phyloP scores from a whole-genome alignment of 1,139 yeast genomes.

The Sugiyamaella novakii region DNA sequence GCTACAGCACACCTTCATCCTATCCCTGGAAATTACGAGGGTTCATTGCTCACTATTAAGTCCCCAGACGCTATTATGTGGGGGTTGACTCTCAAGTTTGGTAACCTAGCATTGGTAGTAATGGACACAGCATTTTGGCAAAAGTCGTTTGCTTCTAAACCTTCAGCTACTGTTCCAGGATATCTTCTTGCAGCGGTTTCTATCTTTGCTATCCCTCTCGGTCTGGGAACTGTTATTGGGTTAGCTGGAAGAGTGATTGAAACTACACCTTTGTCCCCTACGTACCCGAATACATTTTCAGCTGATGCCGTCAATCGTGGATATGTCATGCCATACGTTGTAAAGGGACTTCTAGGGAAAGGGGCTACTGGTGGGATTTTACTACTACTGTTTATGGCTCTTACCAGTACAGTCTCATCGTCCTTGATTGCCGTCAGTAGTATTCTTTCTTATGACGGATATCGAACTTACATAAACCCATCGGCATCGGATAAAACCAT shows the following conservation, averaged over 20 bases:
- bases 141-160: slow-evolving; percentile 81
- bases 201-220: slow-evolving; percentile 86
- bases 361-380: slow-evolving; percentile 82
- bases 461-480: slow-evolving; percentile 74
- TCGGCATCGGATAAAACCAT: slow-evolving; percentile 69
- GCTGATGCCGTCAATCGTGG: slow-evolving; percentile 73
- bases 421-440: slow-evolving; percentile 84
- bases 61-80: slow-evolving; percentile 53
- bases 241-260: slow-evolving; percentile 74
- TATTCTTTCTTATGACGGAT: slow-evolving; percentile 77
- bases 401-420: slow-evolving; percentile 59
- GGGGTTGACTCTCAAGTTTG: slow-evolving; percentile 72
- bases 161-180: slow-evolving; percentile 82
- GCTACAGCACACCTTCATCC: slow-evolving; percentile 56
- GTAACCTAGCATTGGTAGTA: slow-evolving; percentile 85
- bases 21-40: slow-evolving; percentile 65
- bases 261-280: slow-evolving; percentile 48
- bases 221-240: slow-evolving; percentile 79
- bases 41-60: slow-evolving; percentile 61
- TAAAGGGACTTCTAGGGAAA: slow-evolving; percentile 75
- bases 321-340: slow-evolving; percentile 78
- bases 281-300: slow-evolving; percentile 64
- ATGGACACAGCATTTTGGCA: slow-evolving; percentile 39
- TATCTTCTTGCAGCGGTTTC: slow-evolving; percentile 84
- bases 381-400: slow-evolving; percentile 77